Evolutionary conservation across 1,139 yeast genomes (phyloP).

Genomic region (Suhomyces choctaworum): DNA sequence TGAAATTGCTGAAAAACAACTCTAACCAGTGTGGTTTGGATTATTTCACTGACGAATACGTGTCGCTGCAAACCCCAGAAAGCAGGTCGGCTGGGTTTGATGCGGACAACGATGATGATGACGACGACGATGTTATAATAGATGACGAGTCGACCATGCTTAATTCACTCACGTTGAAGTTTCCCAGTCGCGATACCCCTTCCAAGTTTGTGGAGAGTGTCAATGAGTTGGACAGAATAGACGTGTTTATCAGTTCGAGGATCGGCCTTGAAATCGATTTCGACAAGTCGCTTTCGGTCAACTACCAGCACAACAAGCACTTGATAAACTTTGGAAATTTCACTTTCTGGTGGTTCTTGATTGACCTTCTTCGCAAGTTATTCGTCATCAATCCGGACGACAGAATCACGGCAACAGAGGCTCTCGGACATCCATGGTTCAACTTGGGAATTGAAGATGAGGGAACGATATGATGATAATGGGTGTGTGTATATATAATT

Average conservation of each 20-base stretch:
- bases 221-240: conserved; percentile 51
- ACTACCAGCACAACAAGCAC: conserved; percentile 44
- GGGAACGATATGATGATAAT: conserved; percentile 42
- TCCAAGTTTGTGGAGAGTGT: conserved; percentile 55
- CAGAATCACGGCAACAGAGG: conserved; percentile 66
- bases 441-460: conserved; percentile 74
- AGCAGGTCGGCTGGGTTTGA: conserved; percentile 28
- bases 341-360: conserved; percentile 74
- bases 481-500: conserved; percentile 5
- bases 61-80: conserved; percentile 16
- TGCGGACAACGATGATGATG: conserved; percentile 17
- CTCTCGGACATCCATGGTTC: conserved; percentile 77
- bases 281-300: conserved; percentile 40
- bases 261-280: conserved; percentile 45
- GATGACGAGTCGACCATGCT: conserved; percentile 31
- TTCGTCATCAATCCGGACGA: conserved; percentile 64
- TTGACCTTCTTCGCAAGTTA: conserved; percentile 62
- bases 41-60: conserved; percentile 36
- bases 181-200: conserved; percentile 42
- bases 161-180: conserved; percentile 31
- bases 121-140: conserved; percentile 29
- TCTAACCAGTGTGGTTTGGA: conserved; percentile 47
- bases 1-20: conserved; percentile 34
- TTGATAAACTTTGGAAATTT: conserved; percentile 52
- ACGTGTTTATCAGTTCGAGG: conserved; percentile 42